phyloP scores from a whole-genome alignment of 2,329 filamentous ascomycete genomes.

The Pseudocercospora fuligena region DNA sequence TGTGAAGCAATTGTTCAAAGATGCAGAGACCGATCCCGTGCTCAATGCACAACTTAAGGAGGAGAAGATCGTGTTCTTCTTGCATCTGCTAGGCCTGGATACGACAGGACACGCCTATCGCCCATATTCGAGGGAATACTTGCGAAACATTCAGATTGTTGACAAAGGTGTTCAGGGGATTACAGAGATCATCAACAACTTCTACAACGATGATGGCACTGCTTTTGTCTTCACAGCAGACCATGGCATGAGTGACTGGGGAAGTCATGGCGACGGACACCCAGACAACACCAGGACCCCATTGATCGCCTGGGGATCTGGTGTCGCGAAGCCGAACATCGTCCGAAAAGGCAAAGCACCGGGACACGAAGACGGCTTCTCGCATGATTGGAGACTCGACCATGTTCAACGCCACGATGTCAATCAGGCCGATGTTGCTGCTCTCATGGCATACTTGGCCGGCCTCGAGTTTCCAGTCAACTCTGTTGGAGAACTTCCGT shows the following conservation, averaged over 20 bases:
- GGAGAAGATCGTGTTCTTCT: constrained; percentile 91
- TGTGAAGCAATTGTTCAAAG: constrained; percentile 83
- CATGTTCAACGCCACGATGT: constrained; percentile 87
- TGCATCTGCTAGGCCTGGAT: constrained; percentile 90
- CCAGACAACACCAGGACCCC: constrained; percentile 96
- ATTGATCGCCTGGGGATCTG: constrained; percentile 90
- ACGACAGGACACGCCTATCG: constrained; percentile 85
- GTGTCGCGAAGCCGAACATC: constrained; percentile 74
- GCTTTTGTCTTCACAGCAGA: constrained; percentile 97
- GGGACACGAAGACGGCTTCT: constrained; percentile 87
- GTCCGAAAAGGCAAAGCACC: constrained; percentile 64
- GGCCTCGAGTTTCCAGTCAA: constrained; percentile 93
- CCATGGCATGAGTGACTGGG: constrained; percentile 99
- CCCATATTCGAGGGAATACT: constrained; percentile 93
- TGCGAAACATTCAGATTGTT: constrained; percentile 92
- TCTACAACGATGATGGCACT: constrained; percentile 81
- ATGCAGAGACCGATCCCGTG: constrained; percentile 77
- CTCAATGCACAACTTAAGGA: constrained; percentile 73
- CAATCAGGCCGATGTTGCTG: constrained; percentile 88
- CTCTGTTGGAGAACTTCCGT: constrained; percentile 88
- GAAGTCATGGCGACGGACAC: constrained; percentile 97
- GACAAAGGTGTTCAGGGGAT: constrained; percentile 89
- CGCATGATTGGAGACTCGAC: constrained; percentile 83
- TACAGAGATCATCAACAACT: constrained; percentile 77
- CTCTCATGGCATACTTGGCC: constrained; percentile 90